Evolutionary conservation across 2,329 filamentous ascomycete species (phyloP), one percentile per base, ranked within the genome.

Genomic region (Aspergillus viridinutans): DNA sequence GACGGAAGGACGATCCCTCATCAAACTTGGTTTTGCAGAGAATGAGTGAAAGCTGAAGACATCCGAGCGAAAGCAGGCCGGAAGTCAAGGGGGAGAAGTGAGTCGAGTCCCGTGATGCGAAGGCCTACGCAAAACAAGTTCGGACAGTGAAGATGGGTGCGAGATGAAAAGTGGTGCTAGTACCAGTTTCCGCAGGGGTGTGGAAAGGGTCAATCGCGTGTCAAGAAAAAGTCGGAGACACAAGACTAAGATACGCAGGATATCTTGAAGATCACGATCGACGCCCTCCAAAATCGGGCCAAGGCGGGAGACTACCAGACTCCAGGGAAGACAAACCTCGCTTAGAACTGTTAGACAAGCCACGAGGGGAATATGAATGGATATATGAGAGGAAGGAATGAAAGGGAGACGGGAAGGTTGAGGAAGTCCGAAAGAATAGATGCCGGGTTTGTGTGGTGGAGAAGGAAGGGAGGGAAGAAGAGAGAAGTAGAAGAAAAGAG

Each of bases 401-500:
- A 61, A 50, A 54, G 56, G 55, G 52, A 52, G 49, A 52, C 50
- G 56, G 52, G 50, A 54, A 42, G 52, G 58, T 52, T 48, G 60
- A 55, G 59, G 59, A 57, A 55, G 58, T 58, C 32, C 14, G 32
- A 17, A 38, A 17, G 32, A 63, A 59, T 60, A 55, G 57, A 60
- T 56, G 60, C 53, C 61, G 53, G 58, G 60, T 60, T 14, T 32
- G 14, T 35, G 32, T 54, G 58, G 60, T 57, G 58, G 62, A 64
- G 62, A 61, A 62, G 55, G 50, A 61, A 49, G 58, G 57, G 55
- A 55, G 56, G 68, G 66, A 67, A 50, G 59, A 55, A 59, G 49
- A 54, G 40, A 59, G 54, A 59, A 57, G 42, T 50, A 49, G 78
- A 52, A 61, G 77, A 21, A 47, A 52, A 58, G 54, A 53, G 55